Conservation (phyloP, 192 early-diverging fungal genomes). For the Allomyces macrogynus region DNA sequence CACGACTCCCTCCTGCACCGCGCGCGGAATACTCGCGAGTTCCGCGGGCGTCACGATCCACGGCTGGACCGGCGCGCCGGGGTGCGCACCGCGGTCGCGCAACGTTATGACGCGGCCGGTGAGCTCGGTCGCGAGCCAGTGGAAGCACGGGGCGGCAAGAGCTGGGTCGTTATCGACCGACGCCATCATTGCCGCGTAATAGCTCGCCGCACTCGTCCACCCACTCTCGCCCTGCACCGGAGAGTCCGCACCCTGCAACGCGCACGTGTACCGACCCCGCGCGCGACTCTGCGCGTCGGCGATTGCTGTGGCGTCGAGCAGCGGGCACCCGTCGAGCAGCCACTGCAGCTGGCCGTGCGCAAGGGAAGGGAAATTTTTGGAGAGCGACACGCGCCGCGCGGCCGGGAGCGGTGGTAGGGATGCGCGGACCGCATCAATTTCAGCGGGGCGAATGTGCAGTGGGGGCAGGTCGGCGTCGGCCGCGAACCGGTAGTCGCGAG, state of each 20-base stretch:
- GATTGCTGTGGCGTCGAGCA: not conserved
- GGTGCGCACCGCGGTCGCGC: not conserved
- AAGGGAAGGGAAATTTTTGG: conserved; percentile 13
- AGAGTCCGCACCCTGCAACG: not conserved
- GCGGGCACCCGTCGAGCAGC: not conserved
- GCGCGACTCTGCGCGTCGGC: not conserved
- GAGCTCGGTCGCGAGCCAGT: not conserved
- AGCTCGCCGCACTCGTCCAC: not conserved
- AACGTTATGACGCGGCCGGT: not conserved
- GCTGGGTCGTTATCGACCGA: not conserved
- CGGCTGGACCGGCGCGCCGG: not conserved
- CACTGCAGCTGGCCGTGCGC: not conserved
- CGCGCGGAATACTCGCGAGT: not conserved
- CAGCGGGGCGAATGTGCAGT: conserved; percentile 17
- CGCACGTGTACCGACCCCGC: not conserved
- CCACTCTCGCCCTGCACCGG: not conserved
- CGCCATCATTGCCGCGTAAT: not conserved
- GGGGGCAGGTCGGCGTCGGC: conserved; percentile 57
- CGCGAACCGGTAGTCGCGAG: conserved; percentile 76
- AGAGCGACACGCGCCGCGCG: conserved; percentile 27
- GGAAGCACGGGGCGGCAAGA: not conserved
- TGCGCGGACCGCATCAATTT: conserved; percentile 18
- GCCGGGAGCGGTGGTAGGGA: conserved; percentile 59
- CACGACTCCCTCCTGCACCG: not conserved
- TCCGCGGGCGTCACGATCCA: not conserved